These are phyloP conservation scores for Ambrosia trifida DNA, from an alignment of 129 eudicot species.

Conservation along the genomic window DNA sequence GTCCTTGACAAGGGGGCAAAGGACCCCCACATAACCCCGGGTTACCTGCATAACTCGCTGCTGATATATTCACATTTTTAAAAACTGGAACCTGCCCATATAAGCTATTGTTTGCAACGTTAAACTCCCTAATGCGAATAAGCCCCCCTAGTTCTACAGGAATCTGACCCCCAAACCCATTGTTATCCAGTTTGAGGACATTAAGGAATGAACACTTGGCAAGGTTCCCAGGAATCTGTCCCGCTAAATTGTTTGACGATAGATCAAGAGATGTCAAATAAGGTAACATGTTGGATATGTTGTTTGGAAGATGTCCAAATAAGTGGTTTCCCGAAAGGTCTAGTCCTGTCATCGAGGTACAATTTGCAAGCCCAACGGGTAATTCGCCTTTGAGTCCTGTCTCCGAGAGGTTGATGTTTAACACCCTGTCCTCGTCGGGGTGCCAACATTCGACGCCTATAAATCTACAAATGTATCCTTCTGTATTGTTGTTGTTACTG, in stretches of 20 bases:
- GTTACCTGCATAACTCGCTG: constrained; percentile 51
- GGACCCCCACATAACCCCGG: constrained; percentile 72
- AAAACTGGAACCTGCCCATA: constrained; percentile 59
- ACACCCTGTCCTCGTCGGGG: constrained; percentile 46
- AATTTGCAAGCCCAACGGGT: constrained; percentile 47
- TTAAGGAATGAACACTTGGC: constrained; percentile 61
- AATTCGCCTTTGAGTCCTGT: constrained; percentile 59
- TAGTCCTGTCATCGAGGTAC: constrained; percentile 53
- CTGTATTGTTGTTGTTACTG: constrained; percentile 17
- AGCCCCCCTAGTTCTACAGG: constrained; percentile 38
- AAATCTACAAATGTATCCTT: constrained; percentile 62
- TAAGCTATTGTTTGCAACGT: constrained; percentile 59
- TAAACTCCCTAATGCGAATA: constrained; percentile 21
- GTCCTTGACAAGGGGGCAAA: constrained; percentile 41
- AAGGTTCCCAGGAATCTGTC: constrained; percentile 50
- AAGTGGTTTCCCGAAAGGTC: constrained; percentile 61
- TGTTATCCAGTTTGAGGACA: constrained; percentile 47
- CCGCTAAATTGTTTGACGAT: constrained; percentile 61
- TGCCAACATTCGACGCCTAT: constrained; percentile 68
- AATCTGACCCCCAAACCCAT: constrained; percentile 56
- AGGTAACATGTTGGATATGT: constrained; percentile 40
- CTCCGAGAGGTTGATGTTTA: constrained; percentile 46
- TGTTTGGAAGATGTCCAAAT: constrained; percentile 47
- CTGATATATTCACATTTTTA: constrained; percentile 18
- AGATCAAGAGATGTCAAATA: constrained; percentile 60